These are phyloP conservation scores for Copromyces sp. DNA, from an alignment of 495 filamentous ascomycete species.

Conservation along the genomic window DNA sequence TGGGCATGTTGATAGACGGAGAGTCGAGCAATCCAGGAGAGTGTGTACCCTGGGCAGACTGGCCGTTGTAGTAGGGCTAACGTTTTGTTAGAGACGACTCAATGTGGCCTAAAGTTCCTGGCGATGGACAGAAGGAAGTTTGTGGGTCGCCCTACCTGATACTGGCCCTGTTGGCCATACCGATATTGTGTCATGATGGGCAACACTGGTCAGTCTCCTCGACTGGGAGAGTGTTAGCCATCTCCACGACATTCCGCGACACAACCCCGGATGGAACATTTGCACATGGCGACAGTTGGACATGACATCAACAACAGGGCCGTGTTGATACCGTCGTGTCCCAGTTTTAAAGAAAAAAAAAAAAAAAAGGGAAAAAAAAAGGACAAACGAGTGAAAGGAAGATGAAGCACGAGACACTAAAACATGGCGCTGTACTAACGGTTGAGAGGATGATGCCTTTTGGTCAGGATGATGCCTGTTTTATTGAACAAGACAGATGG, in stretches of 20 bases:
- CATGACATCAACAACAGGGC: neutral
- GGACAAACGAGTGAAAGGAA: neutral
- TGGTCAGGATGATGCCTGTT: neutral
- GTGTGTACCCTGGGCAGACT: neutral
- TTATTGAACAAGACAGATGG: neutral
- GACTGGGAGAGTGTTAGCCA: neutral
- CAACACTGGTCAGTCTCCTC: neutral
- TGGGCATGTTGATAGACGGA: neutral
- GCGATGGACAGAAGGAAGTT: neutral
- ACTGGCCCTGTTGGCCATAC: neutral
- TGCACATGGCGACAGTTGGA: neutral
- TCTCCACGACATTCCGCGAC: neutral
- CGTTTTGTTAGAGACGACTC: neutral
- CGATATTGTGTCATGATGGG: neutral
- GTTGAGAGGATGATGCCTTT: neutral
- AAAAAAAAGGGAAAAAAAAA: neutral
- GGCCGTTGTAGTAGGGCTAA: neutral
- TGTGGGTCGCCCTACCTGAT: neutral
- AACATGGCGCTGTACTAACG: neutral
- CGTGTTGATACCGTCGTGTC: neutral
- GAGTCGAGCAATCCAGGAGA: neutral
- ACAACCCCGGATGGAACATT: neutral
- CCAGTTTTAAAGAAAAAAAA: neutral
- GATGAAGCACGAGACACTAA: neutral
- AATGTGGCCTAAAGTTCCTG: neutral